Evolutionary conservation across 805 yeast genomes (phyloP).

Genomic region (Tetrapisispora arboricola): DNA sequence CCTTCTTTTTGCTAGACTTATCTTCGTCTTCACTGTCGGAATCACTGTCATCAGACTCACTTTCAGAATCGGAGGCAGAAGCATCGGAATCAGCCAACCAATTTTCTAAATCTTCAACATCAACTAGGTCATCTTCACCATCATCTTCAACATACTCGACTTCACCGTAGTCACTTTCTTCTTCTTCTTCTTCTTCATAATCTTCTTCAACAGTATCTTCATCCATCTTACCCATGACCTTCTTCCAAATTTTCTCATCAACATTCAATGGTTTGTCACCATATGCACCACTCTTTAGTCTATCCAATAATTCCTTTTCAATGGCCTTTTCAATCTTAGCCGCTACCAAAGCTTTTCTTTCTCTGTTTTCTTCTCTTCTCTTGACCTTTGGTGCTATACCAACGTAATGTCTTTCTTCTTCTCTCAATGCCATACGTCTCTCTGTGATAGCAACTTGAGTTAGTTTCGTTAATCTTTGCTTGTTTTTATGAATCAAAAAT

Average conservation of each 20-base stretch:
- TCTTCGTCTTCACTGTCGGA: conserved; percentile 32
- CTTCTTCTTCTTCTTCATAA: conserved; percentile 40
- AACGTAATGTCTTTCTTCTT: conserved; percentile 87
- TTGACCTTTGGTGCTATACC: conserved; percentile 90
- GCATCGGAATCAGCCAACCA: conserved; percentile 59
- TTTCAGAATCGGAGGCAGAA: conserved; percentile 25
- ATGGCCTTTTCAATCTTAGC: conserved; percentile 95
- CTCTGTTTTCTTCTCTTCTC: conserved; percentile 89
- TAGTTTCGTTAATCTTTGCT: conserved; percentile 87
- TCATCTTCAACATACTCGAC: conserved; percentile 86
- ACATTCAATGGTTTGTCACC: conserved; percentile 97
- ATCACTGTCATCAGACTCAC: conserved; percentile 29
- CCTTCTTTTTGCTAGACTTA: conserved; percentile 27
- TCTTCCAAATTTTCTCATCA: conserved; percentile 92
- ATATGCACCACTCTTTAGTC: conserved; percentile 95
- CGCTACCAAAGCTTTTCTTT: conserved; percentile 91
- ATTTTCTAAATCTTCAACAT: conserved; percentile 83
- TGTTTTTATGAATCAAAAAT: conserved; percentile 83
- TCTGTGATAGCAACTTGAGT: conserved; percentile 94
- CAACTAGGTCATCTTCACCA: conserved; percentile 82
- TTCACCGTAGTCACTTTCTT: conserved; percentile 55
- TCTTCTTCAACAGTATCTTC: conserved; percentile 47
- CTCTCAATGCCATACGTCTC: conserved; percentile 81
- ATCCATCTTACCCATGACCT: conserved; percentile 76
- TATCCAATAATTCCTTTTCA: conserved; percentile 87